These are phyloP conservation scores for Podospora didyma DNA, from an alignment of 495 filamentous ascomycete genomes.

Conservation along the genomic window DNA sequence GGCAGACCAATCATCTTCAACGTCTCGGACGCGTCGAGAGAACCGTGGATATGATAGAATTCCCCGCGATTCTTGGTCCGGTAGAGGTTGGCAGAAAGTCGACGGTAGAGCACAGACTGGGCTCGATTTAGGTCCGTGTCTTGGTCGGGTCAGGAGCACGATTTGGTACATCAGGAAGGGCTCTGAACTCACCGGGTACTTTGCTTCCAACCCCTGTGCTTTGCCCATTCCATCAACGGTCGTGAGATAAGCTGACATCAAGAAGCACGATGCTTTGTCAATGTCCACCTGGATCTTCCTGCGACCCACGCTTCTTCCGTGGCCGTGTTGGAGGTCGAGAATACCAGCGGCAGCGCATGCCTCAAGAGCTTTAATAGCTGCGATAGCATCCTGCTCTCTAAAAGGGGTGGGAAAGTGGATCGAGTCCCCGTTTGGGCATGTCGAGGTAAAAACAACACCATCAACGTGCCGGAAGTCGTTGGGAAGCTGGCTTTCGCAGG, in stretches of 20 bases:
- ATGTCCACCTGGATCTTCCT: conserved; percentile 48
- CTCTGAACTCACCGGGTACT: conserved; percentile 53
- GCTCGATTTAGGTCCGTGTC: conserved; percentile 68
- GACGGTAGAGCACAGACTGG: conserved; percentile 68
- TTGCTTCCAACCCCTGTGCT: conserved; percentile 55
- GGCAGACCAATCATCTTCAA: conserved; percentile 70
- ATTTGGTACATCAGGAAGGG: conserved; percentile 17
- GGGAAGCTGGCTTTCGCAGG: conserved; percentile 26
- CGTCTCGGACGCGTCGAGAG: conserved; percentile 63
- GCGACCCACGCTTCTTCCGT: conserved; percentile 23
- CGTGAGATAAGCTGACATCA: conserved; percentile 69
- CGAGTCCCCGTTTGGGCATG: conserved; percentile 26
- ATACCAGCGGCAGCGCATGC: conserved; percentile 63
- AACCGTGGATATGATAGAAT: conserved; percentile 78
- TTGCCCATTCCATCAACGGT: conserved; percentile 69
- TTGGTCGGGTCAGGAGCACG: conserved; percentile 23
- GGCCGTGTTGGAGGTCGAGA: conserved; percentile 47
- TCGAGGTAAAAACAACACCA: conserved; percentile 26
- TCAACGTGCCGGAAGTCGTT: conserved; percentile 21
- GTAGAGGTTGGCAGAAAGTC: conserved; percentile 73
- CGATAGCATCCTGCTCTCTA: conserved; percentile 64
- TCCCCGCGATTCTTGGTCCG: conserved; percentile 59
- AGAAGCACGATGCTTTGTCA: conserved; percentile 61
- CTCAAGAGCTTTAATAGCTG: conserved; percentile 67
- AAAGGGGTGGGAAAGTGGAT: conserved; percentile 59